Evolutionary conservation across 2,329 filamentous ascomycete species (phyloP).

Genomic region (Harringtonia lauricola): DNA sequence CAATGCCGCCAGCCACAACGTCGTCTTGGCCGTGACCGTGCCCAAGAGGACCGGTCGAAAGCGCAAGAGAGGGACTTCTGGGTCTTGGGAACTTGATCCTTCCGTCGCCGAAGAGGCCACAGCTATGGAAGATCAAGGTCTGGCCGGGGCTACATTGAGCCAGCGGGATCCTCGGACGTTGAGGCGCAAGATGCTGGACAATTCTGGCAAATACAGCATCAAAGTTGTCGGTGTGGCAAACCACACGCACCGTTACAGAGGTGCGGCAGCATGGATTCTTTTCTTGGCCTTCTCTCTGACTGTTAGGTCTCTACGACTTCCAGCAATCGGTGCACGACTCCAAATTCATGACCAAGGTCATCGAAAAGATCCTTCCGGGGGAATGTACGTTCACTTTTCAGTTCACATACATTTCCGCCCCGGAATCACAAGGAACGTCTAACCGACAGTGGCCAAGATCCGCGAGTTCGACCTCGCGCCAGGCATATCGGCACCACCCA

Average conservation of each 20-base stretch:
- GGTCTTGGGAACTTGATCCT: conserved; percentile 41
- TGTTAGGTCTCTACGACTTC: conserved; percentile 64
- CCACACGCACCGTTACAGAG: conserved; percentile 78
- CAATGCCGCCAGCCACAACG: conserved; percentile 65
- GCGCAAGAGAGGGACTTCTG: conserved; percentile 66
- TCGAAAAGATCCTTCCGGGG: conserved; percentile 59
- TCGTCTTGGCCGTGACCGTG: conserved; percentile 77
- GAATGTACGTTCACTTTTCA: conserved; percentile 39
- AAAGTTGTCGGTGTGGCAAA: conserved; percentile 63
- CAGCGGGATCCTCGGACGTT: conserved; percentile 42
- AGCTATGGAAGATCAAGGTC: background rate
- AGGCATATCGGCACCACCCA: conserved; percentile 43
- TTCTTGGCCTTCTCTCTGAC: background rate
- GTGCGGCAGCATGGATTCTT: conserved; percentile 22
- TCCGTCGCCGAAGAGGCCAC: background rate
- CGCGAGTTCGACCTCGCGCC: conserved; percentile 56
- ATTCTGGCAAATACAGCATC: conserved; percentile 52
- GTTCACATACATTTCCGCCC: conserved; percentile 9
- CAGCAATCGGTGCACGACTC: conserved; percentile 64
- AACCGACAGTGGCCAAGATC: conserved; percentile 32
- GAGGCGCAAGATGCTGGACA: conserved; percentile 58
- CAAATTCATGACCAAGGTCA: conserved; percentile 59
- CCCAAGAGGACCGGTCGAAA: conserved; percentile 80
- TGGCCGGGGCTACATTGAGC: conserved; percentile 2
- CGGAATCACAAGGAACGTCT: background rate